Evolutionary conservation across 2,329 filamentous ascomycete genomes (phyloP).

Genomic region (Ophiocordyceps robertsii): DNA sequence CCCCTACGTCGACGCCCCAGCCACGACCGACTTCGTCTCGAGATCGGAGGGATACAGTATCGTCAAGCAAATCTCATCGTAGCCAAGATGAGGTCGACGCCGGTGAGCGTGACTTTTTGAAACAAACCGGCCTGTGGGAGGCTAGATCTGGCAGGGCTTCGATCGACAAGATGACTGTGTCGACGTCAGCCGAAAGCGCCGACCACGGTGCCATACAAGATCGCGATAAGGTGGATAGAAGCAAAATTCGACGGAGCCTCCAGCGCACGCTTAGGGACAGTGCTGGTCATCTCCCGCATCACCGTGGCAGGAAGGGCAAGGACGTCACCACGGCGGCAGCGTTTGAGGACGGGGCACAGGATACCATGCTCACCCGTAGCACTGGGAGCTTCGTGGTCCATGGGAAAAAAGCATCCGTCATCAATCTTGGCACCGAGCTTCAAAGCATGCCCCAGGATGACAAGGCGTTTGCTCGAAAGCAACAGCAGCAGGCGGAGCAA

Average conservation of each 20-base stretch:
- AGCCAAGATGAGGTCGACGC: conserved; percentile 42
- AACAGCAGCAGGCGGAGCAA: conserved; percentile 27
- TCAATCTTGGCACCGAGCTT: conserved; percentile 91
- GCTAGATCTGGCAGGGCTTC: conserved; percentile 14
- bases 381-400: conserved; percentile 90
- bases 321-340: conserved; percentile 27
- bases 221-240: conserved; percentile 40
- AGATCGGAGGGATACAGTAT: conserved; percentile 8
- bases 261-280: conserved; percentile 82
- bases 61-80: conserved; percentile 8
- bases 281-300: conserved; percentile 50
- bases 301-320: conserved; percentile 63
- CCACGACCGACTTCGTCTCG: conserved; percentile 6
- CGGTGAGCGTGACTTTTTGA: conserved; percentile 52
- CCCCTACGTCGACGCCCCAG: conserved; percentile 10
- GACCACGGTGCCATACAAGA: conserved; percentile 6
- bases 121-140: conserved; percentile 53
- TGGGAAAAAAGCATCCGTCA: conserved; percentile 93
- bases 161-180: conserved; percentile 20
- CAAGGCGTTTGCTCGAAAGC: conserved; percentile 50
- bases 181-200: conserved; percentile 18
- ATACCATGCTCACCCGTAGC: conserved; percentile 63
- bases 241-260: conserved; percentile 69
- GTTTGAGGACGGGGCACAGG: conserved; percentile 28
- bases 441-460: conserved; percentile 65